Conservation (phyloP, 257 asterid species). For the Scutellaria barbata region DNA sequence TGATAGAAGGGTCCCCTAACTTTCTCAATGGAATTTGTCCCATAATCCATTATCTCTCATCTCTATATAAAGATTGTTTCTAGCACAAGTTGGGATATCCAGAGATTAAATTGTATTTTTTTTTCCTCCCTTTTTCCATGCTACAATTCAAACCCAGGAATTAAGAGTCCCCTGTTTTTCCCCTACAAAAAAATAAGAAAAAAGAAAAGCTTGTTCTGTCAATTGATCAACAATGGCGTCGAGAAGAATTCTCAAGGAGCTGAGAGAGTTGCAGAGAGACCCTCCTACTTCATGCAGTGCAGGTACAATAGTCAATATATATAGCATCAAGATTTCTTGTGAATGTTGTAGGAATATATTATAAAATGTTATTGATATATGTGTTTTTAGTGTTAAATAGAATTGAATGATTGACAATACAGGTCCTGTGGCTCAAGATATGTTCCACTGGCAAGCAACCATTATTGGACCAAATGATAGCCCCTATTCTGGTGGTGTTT, state of each 20-base stretch:
- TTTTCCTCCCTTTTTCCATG: neutral
- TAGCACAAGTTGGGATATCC: conserved; percentile 23
- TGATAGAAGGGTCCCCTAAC: conserved; percentile 26
- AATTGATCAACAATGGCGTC: conserved; percentile 59
- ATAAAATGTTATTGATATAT: too few species aligned
- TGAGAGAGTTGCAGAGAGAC: conserved; percentile 84
- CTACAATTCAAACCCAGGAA: neutral
- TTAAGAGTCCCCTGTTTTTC: neutral
- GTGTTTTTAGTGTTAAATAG: neutral
- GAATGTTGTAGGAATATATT: too few species aligned
- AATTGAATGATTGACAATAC: conserved; percentile 22
- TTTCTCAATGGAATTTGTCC: conserved; percentile 53
- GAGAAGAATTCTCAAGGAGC: conserved; percentile 83
- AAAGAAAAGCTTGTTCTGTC: neutral
- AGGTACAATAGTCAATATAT: conserved; percentile 58
- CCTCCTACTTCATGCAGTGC: conserved; percentile 97
- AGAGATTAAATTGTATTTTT: neutral
- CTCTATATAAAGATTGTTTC: conserved; percentile 41
- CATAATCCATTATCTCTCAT: conserved; percentile 28
- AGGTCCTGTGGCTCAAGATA: conserved; percentile 87
- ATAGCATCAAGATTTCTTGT: conserved; percentile 2
- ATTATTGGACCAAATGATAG: conserved; percentile 89
- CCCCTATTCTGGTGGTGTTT: conserved; percentile 87
- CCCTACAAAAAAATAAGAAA: too few species aligned
- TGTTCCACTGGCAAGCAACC: conserved; percentile 96